Evolutionary conservation across 805 yeast genomes (phyloP).

Genomic region (Candida xiaguanensis): DNA sequence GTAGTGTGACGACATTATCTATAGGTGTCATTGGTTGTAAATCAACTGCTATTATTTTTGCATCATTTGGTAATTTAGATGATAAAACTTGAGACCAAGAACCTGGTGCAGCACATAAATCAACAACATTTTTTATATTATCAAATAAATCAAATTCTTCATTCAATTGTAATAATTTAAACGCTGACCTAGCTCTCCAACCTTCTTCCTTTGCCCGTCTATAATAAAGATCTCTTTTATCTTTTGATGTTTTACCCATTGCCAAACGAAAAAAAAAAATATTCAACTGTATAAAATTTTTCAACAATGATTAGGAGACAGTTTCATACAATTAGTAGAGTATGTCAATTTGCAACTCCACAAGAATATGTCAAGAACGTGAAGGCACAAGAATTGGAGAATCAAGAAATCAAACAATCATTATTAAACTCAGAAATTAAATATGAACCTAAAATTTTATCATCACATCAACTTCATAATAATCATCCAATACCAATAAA

Average conservation of each 20-base stretch:
- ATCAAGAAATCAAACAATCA: conserved; percentile 22
- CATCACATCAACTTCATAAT: conserved; percentile 13
- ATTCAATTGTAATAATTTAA: conserved; percentile 83
- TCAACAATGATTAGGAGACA: conserved; percentile 4
- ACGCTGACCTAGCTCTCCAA: conserved; percentile 96
- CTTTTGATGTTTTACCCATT: conserved; percentile 95
- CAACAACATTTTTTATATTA: conserved; percentile 81
- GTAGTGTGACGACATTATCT: conserved; percentile 83
- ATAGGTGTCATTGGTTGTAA: conserved; percentile 97
- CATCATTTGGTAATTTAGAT: conserved; percentile 54
- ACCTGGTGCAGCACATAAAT: conserved; percentile 97
- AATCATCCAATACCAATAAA: conserved; percentile 72
- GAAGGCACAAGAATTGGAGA: conserved; percentile 21
- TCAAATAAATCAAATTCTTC: conserved; percentile 83
- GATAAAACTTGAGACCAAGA: conserved; percentile 97
- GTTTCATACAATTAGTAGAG: conserved; percentile 3
- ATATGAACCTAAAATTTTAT: conserved; percentile 30
- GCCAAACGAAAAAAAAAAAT: neutral
- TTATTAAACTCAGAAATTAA: conserved; percentile 23
- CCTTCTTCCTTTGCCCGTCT: conserved; percentile 97
- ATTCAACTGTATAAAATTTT: neutral
- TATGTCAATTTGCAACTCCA: conserved; percentile 23
- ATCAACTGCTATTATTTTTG: conserved; percentile 90
- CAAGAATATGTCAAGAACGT: conserved; percentile 27
- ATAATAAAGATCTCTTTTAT: conserved; percentile 87